phyloP scores from a whole-genome alignment of 805 yeast genomes.

The Phaffomyces antillensis region DNA sequence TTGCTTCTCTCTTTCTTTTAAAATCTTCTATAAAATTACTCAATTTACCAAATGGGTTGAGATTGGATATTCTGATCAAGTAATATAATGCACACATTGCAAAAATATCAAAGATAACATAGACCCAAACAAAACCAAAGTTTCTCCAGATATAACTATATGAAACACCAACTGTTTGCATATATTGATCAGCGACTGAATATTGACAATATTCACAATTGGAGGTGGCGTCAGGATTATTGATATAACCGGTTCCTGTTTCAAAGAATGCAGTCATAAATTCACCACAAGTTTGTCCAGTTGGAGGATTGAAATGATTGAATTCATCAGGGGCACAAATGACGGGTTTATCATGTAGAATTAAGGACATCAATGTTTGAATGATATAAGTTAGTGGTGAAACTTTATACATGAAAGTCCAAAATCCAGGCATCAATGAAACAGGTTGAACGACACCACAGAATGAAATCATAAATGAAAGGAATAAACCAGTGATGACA shows the following conservation, averaged over 20 bases:
- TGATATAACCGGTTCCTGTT: conserved; percentile 48
- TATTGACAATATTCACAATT: conserved; percentile 42
- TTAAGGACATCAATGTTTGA: conserved; percentile 39
- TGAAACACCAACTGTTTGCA: conserved; percentile 35
- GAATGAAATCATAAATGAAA: conserved; percentile 28
- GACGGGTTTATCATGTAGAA: conserved; percentile 46
- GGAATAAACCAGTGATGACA: conserved; percentile 42
- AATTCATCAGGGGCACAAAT: conserved; percentile 41
- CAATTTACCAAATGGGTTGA: conserved; percentile 1
- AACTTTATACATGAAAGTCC: conserved; percentile 63
- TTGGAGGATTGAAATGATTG: conserved; percentile 43
- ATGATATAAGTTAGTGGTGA: conserved; percentile 60
- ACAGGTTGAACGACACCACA: conserved; percentile 33
- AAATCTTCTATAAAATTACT: background rate
- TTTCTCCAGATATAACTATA: conserved; percentile 56
- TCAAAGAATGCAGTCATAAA: conserved; percentile 37
- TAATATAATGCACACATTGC: conserved; percentile 24
- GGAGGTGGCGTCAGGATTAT: conserved; percentile 41
- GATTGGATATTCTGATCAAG: conserved; percentile 8
- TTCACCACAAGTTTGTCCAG: conserved; percentile 54
- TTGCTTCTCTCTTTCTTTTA: conserved; percentile 1
- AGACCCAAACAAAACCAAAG: conserved; percentile 54
- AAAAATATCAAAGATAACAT: conserved; percentile 29
- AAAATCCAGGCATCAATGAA: conserved; percentile 59
- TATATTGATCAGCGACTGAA: conserved; percentile 39